Percentiles rank a stretch among this genome's conserved stretches.
Conservation (phyloP, 768 basidiomycete genomes). For the Favolaschia claudopus region DNA sequence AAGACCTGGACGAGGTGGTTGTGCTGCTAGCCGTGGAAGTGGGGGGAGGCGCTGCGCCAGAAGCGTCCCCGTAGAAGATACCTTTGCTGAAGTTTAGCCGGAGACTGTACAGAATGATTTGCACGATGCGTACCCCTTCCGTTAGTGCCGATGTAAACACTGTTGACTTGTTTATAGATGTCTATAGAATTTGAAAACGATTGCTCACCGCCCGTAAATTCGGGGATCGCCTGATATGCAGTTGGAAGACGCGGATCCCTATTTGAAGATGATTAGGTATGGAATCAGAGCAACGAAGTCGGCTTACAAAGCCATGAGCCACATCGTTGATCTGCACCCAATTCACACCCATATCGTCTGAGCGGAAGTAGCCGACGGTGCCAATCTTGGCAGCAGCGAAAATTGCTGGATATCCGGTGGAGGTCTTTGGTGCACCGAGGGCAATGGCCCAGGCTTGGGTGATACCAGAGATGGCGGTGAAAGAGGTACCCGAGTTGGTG, state of each 20-base stretch:
- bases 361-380: constrained; percentile 60
- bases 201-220: constrained; percentile 59
- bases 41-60: constrained; percentile 30
- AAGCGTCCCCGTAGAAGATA: constrained; percentile 57
- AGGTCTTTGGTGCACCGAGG: constrained; percentile 57
- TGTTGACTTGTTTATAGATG: constrained; percentile 25
- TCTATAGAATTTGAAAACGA: not conserved
- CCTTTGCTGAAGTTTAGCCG: not conserved
- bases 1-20: not conserved
- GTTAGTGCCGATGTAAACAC: constrained; percentile 69
- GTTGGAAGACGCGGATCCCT: constrained; percentile 54
- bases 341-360: constrained; percentile 60
- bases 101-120: not conserved
- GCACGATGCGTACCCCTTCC: constrained; percentile 55
- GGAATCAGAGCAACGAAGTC: not conserved
- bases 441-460: constrained; percentile 64
- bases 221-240: constrained; percentile 59
- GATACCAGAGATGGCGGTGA: constrained; percentile 55
- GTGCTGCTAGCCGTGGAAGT: constrained; percentile 14
- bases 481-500: constrained; percentile 57
- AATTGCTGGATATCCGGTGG: constrained; percentile 60
- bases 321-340: constrained; percentile 70
- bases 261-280: not conserved
- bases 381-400: constrained; percentile 63
- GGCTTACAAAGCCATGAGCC: constrained; percentile 54